Evolutionary conservation across 1,139 yeast genomes (phyloP).

Genomic region (Magnusiomyces suaveolens): DNA sequence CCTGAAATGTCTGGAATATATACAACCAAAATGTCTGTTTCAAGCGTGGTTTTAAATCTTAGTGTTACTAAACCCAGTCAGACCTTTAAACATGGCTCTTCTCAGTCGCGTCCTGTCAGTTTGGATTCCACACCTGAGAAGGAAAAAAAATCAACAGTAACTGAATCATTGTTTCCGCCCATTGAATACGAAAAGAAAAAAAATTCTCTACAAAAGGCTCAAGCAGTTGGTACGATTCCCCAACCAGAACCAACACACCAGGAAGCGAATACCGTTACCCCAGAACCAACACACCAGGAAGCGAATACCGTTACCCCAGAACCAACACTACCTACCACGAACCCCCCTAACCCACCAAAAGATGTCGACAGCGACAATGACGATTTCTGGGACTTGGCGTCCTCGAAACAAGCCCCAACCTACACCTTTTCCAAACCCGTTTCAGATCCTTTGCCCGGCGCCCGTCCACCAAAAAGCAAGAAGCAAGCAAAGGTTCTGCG

Average conservation of each 20-base stretch:
- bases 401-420: not conserved
- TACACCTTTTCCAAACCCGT: not conserved
- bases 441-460: too few species aligned
- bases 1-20: conserved; percentile 8
- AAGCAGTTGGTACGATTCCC: too few species aligned
- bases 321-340: not conserved
- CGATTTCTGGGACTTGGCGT: conserved; percentile 13
- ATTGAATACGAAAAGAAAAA: not conserved
- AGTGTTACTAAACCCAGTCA: not conserved
- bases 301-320: not conserved
- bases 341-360: too few species aligned
- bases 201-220: not conserved
- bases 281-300: too few species aligned
- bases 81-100: not conserved
- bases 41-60: conserved; percentile 5
- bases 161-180: conserved; percentile 5
- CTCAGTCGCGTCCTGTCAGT: not conserved
- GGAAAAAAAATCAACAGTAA: conserved; percentile 5
- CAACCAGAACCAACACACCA: too few species aligned
- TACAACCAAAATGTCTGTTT: conserved; percentile 10
- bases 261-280: not conserved
- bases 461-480: too few species aligned
- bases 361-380: conserved; percentile 10
- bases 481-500: too few species aligned
- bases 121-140: not conserved